These are phyloP conservation scores for Lactarius psammicola DNA, from an alignment of 768 basidiomycete genomes.

Conservation along the genomic window DNA sequence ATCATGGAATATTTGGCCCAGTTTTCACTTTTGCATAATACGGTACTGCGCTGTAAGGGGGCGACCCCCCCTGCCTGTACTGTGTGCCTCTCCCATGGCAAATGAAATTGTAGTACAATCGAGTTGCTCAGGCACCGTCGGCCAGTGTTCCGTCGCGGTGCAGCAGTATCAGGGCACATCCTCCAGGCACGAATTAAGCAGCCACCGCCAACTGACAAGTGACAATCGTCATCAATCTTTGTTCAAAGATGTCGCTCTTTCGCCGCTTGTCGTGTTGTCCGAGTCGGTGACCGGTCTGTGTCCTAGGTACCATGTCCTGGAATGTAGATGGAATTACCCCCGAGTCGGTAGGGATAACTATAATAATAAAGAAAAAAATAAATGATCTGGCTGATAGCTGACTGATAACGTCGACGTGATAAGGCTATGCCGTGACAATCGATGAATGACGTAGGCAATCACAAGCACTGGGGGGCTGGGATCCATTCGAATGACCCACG, in stretches of 20 bases:
- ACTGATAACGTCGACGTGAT: neutral
- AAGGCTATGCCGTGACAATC: neutral
- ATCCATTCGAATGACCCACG: neutral
- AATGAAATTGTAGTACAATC: neutral
- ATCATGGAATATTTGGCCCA: conserved; percentile 15
- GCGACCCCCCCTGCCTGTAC: neutral
- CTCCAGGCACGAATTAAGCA: neutral
- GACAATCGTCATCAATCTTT: neutral
- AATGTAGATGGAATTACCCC: neutral
- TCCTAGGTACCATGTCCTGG: neutral
- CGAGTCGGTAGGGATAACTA: neutral
- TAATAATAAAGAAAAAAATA: neutral
- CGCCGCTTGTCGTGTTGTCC: neutral
- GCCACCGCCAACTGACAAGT: neutral
- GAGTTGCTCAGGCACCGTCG: neutral
- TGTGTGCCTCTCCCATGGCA: neutral
- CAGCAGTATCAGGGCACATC: neutral
- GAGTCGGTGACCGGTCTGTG: neutral
- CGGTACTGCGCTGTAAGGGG: neutral
- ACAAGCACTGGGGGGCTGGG: neutral
- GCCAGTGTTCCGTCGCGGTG: neutral
- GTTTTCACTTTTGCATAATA: conserved; percentile 5
- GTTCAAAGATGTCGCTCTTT: neutral
- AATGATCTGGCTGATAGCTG: neutral
- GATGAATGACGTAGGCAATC: neutral